phyloP scores from a whole-genome alignment of 192 early-diverging fungal genomes.

The Coemansia sp. region DNA sequence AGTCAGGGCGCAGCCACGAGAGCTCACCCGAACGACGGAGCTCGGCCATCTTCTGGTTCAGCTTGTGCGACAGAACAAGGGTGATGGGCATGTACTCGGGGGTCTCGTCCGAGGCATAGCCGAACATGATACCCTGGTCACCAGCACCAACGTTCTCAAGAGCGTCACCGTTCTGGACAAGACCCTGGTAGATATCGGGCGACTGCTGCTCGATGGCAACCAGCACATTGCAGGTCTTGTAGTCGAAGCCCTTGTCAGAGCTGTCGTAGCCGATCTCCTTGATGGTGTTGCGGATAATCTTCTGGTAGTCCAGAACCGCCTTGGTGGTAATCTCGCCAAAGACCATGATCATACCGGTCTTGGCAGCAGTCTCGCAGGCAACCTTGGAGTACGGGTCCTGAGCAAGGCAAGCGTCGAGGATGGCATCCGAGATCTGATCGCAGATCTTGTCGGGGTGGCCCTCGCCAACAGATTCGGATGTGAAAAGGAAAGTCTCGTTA shows the following conservation, averaged over 20 bases:
- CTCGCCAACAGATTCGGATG: conserved; percentile 99
- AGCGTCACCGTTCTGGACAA: conserved; percentile 86
- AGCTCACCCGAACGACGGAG: conserved; percentile 88
- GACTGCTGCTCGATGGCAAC: conserved; percentile 99
- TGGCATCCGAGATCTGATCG: conserved; percentile 99
- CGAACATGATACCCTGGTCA: conserved; percentile 96
- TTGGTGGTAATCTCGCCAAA: conserved; percentile 99
- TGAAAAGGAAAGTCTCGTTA: conserved; percentile 95
- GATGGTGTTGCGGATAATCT: conserved; percentile 98
- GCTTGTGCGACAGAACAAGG: conserved; percentile 91
- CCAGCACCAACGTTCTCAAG: conserved; percentile 98
- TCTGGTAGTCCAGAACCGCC: conserved; percentile 97
- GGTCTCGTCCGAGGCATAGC: conserved; percentile 98
- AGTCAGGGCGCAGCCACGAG: conserved; percentile 95
- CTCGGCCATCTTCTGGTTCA: conserved; percentile 95
- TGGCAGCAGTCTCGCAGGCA: conserved; percentile 99
- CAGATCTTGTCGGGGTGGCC: conserved; percentile 99
- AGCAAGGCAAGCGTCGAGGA: conserved; percentile 92
- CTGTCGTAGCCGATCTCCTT: conserved; percentile 99
- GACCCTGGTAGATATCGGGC: conserved; percentile 97
- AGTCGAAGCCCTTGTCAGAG: conserved; percentile 99
- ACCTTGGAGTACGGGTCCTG: conserved; percentile 97
- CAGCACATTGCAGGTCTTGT: conserved; percentile 99
- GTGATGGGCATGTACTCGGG: conserved; percentile 99
- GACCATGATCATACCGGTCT: conserved; percentile 99